These are phyloP conservation scores for Lipomyces oligophaga DNA, from an alignment of 805 yeast genomes.

Conservation along the genomic window DNA sequence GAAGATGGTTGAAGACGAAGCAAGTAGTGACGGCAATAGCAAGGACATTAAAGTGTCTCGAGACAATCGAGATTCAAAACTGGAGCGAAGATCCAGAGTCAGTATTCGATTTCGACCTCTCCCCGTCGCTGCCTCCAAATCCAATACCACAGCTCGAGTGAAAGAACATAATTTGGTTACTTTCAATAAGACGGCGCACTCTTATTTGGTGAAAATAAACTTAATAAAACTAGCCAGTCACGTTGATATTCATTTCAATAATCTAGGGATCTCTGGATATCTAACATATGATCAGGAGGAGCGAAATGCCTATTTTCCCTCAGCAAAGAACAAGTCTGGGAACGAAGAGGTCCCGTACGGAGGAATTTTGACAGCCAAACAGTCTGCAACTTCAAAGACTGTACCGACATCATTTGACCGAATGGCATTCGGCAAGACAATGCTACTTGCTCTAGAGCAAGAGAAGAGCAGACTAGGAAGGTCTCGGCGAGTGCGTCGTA, in stretches of 20 bases:
- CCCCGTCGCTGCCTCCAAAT: too few species aligned
- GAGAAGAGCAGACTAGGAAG: constrained; percentile 2
- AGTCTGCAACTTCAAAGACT: constrained; percentile 41
- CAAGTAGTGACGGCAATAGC: too few species aligned
- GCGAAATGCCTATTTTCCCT: background rate
- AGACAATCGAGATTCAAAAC: too few species aligned
- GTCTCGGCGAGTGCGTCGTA: constrained; percentile 1
- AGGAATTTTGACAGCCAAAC: constrained; percentile 24
- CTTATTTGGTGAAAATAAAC: constrained; percentile 15
- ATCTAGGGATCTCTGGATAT: constrained; percentile 21
- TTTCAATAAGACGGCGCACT: constrained; percentile 4
- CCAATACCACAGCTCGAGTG: too few species aligned
- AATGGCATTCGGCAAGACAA: constrained; percentile 32
- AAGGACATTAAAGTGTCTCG: too few species aligned
- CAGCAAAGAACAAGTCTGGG: too few species aligned
- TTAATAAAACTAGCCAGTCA: constrained; percentile 18
- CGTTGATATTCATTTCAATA: constrained; percentile 15
- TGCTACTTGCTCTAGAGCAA: constrained; percentile 17
- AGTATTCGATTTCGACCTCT: too few species aligned
- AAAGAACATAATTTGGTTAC: too few species aligned
- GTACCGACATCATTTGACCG: constrained; percentile 32
- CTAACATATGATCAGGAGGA: constrained; percentile 12
- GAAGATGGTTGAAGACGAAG: too few species aligned
- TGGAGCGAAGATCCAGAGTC: too few species aligned
- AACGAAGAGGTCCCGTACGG: constrained; percentile 20